Percentiles rank a stretch among this genome's conserved stretches.
phyloP scores from a whole-genome alignment of 2,329 filamentous ascomycete species.

The Pseudogymnoascus sp. region DNA sequence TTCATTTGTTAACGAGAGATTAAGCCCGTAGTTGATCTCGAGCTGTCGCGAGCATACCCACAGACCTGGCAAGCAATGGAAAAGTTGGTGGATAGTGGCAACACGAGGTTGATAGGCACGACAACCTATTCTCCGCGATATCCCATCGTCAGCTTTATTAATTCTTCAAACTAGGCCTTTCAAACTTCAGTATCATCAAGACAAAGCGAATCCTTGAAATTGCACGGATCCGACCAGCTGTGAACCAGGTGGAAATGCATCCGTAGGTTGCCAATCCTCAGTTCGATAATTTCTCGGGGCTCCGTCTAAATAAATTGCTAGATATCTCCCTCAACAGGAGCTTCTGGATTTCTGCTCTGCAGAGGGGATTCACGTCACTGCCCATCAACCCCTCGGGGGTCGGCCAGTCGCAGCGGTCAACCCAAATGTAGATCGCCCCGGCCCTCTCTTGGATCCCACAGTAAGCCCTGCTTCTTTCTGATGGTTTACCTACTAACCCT shows the following conservation, averaged over 20 bases:
- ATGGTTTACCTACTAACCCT: neutral
- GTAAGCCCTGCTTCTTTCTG: neutral
- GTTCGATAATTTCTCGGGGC: neutral
- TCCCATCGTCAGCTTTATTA: neutral
- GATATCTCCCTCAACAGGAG: slow-evolving; percentile 53
- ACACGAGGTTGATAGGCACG: slow-evolving; percentile 41
- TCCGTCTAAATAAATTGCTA: neutral
- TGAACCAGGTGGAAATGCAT: slow-evolving; percentile 57
- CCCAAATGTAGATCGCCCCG: neutral
- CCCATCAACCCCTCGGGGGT: neutral
- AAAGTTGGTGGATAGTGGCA: slow-evolving; percentile 29
- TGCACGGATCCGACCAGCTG: slow-evolving; percentile 37
- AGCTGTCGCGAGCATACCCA: slow-evolving; percentile 9
- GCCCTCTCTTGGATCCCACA: neutral
- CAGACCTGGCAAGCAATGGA: slow-evolving; percentile 40
- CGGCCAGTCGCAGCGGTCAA: neutral
- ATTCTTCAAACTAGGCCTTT: slow-evolving; percentile 42
- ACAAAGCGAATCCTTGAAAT: slow-evolving; percentile 33
- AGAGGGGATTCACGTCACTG: slow-evolving; percentile 48
- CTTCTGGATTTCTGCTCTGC: slow-evolving; percentile 57
- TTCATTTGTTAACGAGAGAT: slow-evolving; percentile 13
- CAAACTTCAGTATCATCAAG: slow-evolving; percentile 39
- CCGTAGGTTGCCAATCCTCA: slow-evolving; percentile 45
- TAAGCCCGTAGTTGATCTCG: slow-evolving; percentile 13
- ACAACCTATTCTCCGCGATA: slow-evolving; percentile 27